Evolutionary conservation across 2,329 filamentous ascomycete species (phyloP).

Genomic region (Metarhizium rileyi): DNA sequence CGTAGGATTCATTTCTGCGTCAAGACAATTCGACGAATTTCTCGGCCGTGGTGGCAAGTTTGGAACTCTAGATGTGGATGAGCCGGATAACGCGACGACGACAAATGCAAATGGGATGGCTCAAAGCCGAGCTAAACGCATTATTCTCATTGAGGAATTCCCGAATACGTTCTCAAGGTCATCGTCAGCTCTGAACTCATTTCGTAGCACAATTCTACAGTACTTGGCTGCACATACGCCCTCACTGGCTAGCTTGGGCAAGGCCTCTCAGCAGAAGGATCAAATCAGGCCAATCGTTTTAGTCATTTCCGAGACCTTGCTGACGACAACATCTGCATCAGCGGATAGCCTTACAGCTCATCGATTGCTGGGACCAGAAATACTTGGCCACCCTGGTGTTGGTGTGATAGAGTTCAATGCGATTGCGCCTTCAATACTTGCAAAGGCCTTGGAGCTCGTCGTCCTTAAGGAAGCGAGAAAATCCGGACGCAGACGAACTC

Average conservation of each 20-base stretch:
- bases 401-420: constrained; percentile 85
- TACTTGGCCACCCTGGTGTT: constrained; percentile 70
- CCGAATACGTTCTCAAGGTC: constrained; percentile 63
- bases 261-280: constrained; percentile 27
- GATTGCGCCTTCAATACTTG: constrained; percentile 75
- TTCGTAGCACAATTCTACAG: constrained; percentile 65
- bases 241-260: constrained; percentile 38
- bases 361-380: constrained; percentile 75
- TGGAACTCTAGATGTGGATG: constrained; percentile 51
- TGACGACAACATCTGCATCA: constrained; percentile 75
- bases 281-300: constrained; percentile 68
- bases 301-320: constrained; percentile 81
- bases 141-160: constrained; percentile 75
- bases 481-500: constrained; percentile 65
- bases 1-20: constrained; percentile 57
- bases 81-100: constrained; percentile 17
- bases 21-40: constrained; percentile 86
- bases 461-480: constrained; percentile 76
- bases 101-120: constrained; percentile 11
- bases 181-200: constrained; percentile 55
- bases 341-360: constrained; percentile 91
- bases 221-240: constrained; percentile 63
- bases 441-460: constrained; percentile 73
- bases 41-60: constrained; percentile 74
- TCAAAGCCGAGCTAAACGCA: constrained; percentile 27